Evolutionary conservation across 2,329 filamentous ascomycete genomes (phyloP).

Genomic region (Phoma sp.): DNA sequence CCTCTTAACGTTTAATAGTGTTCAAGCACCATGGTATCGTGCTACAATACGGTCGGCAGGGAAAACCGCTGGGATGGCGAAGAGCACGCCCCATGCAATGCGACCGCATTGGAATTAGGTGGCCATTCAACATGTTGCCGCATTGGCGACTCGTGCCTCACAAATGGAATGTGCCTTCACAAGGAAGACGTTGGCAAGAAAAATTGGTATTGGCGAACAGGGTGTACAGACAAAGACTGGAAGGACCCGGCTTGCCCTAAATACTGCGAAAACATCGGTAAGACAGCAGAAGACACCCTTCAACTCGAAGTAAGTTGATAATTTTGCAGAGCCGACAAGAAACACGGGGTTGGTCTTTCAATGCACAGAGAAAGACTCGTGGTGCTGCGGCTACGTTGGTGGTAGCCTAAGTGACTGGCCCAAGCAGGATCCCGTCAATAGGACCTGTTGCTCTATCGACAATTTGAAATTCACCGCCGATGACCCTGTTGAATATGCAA

Average conservation of each 20-base stretch:
- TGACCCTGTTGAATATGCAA: slow-evolving; percentile 9
- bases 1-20: too few species aligned
- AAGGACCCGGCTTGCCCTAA: slow-evolving; percentile 15
- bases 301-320: background rate
- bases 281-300: background rate
- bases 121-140: slow-evolving; percentile 17
- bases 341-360: slow-evolving; percentile 10
- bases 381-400: slow-evolving; percentile 5
- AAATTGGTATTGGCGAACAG: slow-evolving; percentile 19
- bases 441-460: slow-evolving; percentile 15
- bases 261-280: slow-evolving; percentile 11
- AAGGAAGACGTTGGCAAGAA: background rate
- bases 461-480: slow-evolving; percentile 9
- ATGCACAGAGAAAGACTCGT: slow-evolving; percentile 4
- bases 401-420: slow-evolving; percentile 1
- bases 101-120: slow-evolving; percentile 14
- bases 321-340: background rate
- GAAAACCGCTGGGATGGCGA: background rate
- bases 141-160: slow-evolving; percentile 16
- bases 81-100: slow-evolving; percentile 14
- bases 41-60: background rate
- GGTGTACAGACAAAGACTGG: slow-evolving; percentile 18
- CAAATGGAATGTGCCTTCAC: slow-evolving; percentile 18
- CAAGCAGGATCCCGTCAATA: slow-evolving; percentile 1
- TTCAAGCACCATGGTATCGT: background rate